Percentiles rank a stretch among this genome's conserved stretches.
Evolutionary conservation across 306 rosid genomes (phyloP).

Genomic region (Sicyos baderoa): DNA sequence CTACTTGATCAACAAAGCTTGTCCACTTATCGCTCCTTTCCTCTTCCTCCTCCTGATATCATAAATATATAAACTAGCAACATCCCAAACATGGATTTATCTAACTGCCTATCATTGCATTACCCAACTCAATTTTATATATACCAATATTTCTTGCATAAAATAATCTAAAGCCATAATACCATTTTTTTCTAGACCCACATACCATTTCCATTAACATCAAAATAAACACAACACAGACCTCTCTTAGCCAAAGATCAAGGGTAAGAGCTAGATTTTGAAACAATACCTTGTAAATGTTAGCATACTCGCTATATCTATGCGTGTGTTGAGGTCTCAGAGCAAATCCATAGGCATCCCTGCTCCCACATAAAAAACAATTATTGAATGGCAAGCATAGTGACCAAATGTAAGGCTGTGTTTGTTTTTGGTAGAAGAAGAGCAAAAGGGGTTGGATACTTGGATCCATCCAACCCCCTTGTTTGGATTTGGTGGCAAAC

Average conservation of each 20-base stretch:
- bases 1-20: slow-evolving; percentile 54
- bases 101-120: slow-evolving; percentile 1
- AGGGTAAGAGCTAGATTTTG: not conserved
- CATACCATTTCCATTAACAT: not conserved
- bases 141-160: not conserved
- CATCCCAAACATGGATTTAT: not conserved
- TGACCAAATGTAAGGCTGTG: not conserved
- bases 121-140: not conserved
- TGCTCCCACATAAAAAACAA: slow-evolving; percentile 25
- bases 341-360: slow-evolving; percentile 91
- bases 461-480: no score
- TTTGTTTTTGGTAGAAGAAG: no score
- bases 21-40: slow-evolving; percentile 75
- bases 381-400: not conserved
- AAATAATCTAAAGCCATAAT: not conserved
- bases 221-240: not conserved
- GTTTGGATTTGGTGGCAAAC: no score
- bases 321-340: slow-evolving; percentile 84
- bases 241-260: slow-evolving; percentile 11
- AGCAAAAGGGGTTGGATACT: no score
- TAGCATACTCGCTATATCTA: slow-evolving; percentile 54
- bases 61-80: slow-evolving; percentile 20
- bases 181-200: not conserved
- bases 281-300: slow-evolving; percentile 62
- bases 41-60: slow-evolving; percentile 75